These are phyloP conservation scores for Penicillium lividum DNA, from an alignment of 495 filamentous ascomycete species.

Conservation along the genomic window DNA sequence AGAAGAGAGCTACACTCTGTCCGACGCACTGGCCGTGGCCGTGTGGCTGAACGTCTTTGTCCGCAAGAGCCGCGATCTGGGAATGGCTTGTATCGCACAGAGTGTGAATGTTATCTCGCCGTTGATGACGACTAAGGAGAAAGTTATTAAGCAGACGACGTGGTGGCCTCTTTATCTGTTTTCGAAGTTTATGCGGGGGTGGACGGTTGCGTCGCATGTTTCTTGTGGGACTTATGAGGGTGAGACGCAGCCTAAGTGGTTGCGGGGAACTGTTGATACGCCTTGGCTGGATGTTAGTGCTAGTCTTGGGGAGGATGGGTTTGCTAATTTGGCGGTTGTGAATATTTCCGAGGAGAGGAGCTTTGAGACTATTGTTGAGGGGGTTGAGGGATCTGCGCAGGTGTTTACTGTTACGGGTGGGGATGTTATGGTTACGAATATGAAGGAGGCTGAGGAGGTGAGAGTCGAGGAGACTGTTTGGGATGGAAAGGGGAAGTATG, in stretches of 20 bases:
- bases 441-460: conserved; percentile 60
- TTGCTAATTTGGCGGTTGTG: conserved; percentile 64
- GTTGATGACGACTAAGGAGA: conserved; percentile 65
- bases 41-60: conserved; percentile 79
- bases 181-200: conserved; percentile 72
- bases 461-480: conserved; percentile 59
- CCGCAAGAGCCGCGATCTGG: conserved; percentile 68
- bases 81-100: conserved; percentile 83
- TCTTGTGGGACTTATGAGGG: conserved; percentile 61
- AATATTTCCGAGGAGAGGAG: conserved; percentile 63
- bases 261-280: conserved; percentile 62
- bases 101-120: conserved; percentile 77
- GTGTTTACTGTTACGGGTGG: conserved; percentile 63
- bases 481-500: conserved; percentile 58
- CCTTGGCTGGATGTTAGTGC: conserved; percentile 75
- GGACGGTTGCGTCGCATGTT: conserved; percentile 63
- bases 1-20: conserved; percentile 72
- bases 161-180: conserved; percentile 78
- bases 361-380: conserved; percentile 57
- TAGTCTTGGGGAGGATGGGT: conserved; percentile 59
- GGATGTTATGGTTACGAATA: conserved; percentile 57
- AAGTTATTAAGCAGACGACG: conserved; percentile 70
- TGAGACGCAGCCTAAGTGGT: conserved; percentile 63
- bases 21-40: conserved; percentile 71
- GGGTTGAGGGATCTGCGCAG: conserved; percentile 45